Evolutionary conservation across 192 early-diverging fungal species (phyloP).

Genomic region (Dimargaris cristalligena): DNA sequence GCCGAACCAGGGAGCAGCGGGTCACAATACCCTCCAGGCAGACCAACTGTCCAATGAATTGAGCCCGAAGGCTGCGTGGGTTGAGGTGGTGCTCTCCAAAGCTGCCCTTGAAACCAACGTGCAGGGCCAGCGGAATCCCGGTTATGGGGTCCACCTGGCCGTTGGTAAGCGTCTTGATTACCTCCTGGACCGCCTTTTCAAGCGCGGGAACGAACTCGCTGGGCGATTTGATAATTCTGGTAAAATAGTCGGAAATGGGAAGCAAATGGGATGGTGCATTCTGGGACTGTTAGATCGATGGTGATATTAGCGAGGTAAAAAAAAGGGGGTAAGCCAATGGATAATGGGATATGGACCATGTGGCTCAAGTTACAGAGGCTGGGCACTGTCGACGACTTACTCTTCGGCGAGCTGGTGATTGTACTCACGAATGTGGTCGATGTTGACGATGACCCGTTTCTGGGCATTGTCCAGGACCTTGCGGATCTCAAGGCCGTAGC

Average conservation of each 20-base stretch:
- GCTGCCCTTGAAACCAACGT: constrained; percentile 75
- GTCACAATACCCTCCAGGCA: constrained; percentile 97
- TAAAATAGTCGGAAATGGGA: no score
- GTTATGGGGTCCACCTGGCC: constrained; percentile 11
- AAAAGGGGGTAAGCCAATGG: not conserved
- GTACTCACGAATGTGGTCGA: constrained; percentile 76
- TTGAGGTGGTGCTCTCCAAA: constrained; percentile 81
- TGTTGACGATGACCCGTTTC: constrained; percentile 64
- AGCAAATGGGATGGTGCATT: no score
- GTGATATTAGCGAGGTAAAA: no score
- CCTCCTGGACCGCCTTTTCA: constrained; percentile 48
- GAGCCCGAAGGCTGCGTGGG: constrained; percentile 68
- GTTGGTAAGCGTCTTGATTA: constrained; percentile 25
- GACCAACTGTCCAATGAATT: constrained; percentile 68
- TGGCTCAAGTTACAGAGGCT: not conserved
- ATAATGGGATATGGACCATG: constrained; percentile 5
- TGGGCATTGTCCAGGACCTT: constrained; percentile 25
- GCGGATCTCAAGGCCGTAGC: constrained; percentile 33
- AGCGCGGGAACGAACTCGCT: constrained; percentile 41
- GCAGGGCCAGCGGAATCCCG: constrained; percentile 31
- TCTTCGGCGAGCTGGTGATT: constrained; percentile 51
- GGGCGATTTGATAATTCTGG: constrained; percentile 16
- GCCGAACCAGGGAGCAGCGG: constrained; percentile 87
- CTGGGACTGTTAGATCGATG: no score
- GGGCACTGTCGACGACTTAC: constrained; percentile 14